phyloP scores from a whole-genome alignment of 805 yeast genomes.

The Pichia scutulata region DNA sequence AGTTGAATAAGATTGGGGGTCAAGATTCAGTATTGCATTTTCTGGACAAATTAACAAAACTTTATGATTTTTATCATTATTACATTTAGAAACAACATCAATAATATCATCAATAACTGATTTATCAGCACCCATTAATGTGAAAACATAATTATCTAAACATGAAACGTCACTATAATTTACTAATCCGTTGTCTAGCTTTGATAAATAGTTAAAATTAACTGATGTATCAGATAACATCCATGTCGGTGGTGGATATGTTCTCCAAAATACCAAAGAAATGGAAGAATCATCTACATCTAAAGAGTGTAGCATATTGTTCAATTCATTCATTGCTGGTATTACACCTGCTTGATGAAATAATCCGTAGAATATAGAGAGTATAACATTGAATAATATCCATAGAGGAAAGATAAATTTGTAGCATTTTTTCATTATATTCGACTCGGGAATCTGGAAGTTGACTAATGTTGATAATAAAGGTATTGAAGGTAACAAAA shows the following conservation, averaged over 20 bases:
- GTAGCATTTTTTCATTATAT: conserved; percentile 5
- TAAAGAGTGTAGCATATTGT: conserved; percentile 6
- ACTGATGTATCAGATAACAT: conserved; percentile 24
- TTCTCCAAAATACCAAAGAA: conserved; percentile 79
- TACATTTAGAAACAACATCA: background rate
- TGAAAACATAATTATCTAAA: background rate
- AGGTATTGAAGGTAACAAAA: conserved; percentile 73
- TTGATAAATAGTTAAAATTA: background rate
- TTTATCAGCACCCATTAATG: conserved; percentile 2
- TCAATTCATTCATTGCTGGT: conserved; percentile 45
- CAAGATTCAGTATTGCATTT: conserved; percentile 18
- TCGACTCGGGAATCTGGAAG: conserved; percentile 10
- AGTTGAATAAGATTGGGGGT: background rate
- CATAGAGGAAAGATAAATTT: conserved; percentile 35
- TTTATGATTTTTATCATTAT: conserved; percentile 19
- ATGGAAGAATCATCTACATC: background rate
- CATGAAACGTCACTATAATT: background rate
- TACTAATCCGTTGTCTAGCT: background rate
- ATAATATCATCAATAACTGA: background rate
- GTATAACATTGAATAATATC: conserved; percentile 53
- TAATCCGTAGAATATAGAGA: conserved; percentile 66
- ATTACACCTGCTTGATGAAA: conserved; percentile 89
- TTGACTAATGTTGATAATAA: conserved; percentile 48
- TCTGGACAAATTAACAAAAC: conserved; percentile 24
- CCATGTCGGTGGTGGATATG: conserved; percentile 93